These are phyloP conservation scores for Meyerozyma elateridarum DNA, from an alignment of 1,139 yeast species.

Conservation along the genomic window DNA sequence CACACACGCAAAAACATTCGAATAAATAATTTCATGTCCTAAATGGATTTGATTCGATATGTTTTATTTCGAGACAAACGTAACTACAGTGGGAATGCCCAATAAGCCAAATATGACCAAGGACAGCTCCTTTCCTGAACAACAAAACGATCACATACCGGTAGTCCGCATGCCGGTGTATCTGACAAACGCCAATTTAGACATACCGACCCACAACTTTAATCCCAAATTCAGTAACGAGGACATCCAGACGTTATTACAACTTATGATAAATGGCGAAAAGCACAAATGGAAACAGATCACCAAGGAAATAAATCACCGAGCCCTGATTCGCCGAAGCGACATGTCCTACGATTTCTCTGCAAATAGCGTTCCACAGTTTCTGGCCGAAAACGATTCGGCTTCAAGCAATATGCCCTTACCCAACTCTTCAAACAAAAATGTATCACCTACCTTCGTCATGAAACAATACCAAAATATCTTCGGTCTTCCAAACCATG, in stretches of 20 bases:
- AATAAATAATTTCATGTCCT: too few species aligned
- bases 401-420: conserved; percentile 12
- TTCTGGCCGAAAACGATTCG: conserved; percentile 7
- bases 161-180: too few species aligned
- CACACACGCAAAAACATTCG: too few species aligned
- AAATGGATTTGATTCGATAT: too few species aligned
- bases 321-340: conserved; percentile 12
- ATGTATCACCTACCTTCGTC: conserved; percentile 43
- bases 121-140: background rate
- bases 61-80: conserved; percentile 3
- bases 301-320: conserved; percentile 38
- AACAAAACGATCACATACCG: background rate
- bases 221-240: conserved; percentile 29
- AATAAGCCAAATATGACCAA: conserved; percentile 1
- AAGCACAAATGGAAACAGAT: conserved; percentile 46
- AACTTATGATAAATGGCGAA: conserved; percentile 37
- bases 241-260: conserved; percentile 37
- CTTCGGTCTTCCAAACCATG: conserved; percentile 39
- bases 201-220: conserved; percentile 6
- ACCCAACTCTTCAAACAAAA: too few species aligned
- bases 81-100: conserved; percentile 2
- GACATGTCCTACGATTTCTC: conserved; percentile 7
- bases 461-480: conserved; percentile 39
- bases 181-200: background rate
- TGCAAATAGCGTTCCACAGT: conserved; percentile 9